Base-by-base conservation (phyloP, 139 green algal species). In the Chlamydomonas incerta region DNA sequence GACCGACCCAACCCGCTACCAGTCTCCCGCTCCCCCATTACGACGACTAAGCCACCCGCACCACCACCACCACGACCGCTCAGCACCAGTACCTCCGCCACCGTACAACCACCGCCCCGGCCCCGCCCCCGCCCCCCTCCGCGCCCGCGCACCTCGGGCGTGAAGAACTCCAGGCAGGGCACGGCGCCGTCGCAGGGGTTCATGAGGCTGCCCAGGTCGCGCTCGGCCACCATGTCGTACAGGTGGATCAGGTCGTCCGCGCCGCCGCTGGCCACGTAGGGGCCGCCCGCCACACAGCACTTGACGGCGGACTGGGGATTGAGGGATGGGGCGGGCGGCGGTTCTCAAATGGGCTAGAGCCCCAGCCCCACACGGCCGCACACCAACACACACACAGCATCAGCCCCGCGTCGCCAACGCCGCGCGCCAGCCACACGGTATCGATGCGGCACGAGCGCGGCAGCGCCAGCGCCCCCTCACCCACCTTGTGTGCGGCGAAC, bases 181-280 rank as follows among this genome's bases (percentile, higher is more conserved):
- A 98, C 92, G 3, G 94, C 92, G 20, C 95, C 95, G 37, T 97
- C 92, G 0, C 91, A 94, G 21, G 95, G 95, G 88, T 95, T 97
- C 91, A 97, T 94, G n/a, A 97, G 81, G 73, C 95, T 96, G 17
- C 95, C 95, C 63, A 97, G 80, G 79, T 98, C 95, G 17, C 89
- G 90, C 83, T 91, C 85, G 37, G 79, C 60, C 89, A 95, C 89
- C 13, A 96, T 60, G 67, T 97, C 91, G 55, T 95, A 97, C 14
- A 97, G 57, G 82, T 97, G 95, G 14, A 98, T 93, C 18, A 91
- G 79, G 73, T 98, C 95, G 72, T 98, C 95, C 13, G 89, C 84
- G 35, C 95, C 95, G 18, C 96, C 96, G 9, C 90, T 94, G 10
- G 91, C 96, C 5, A 97, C 69, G 29, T 90, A 95, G 5, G 88